A percentile compares a stretch with the other conserved stretches of the same genome.
Conservation (phyloP, 495 filamentous ascomycete genomes). For the Penicillium paradoxum region DNA sequence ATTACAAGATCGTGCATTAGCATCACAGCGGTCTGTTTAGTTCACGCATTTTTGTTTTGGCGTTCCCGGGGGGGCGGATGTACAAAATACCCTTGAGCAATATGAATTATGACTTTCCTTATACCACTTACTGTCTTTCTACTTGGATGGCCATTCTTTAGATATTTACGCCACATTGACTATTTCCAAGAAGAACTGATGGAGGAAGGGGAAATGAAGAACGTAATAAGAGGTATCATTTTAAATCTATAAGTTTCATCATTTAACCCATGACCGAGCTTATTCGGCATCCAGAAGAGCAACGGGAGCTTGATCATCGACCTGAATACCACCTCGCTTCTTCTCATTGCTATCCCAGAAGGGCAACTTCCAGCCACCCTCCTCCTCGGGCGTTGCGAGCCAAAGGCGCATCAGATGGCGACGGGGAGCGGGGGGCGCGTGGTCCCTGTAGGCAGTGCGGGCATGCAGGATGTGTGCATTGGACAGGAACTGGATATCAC, state of each 20-base stretch:
- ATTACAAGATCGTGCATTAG: slow-evolving; percentile 53
- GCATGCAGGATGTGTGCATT: slow-evolving; percentile 69
- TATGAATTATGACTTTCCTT: background rate
- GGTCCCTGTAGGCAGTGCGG: slow-evolving; percentile 62
- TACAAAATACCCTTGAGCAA: slow-evolving; percentile 1
- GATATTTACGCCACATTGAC: background rate
- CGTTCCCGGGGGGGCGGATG: background rate
- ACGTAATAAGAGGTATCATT: slow-evolving; percentile 17
- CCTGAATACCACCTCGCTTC: slow-evolving; percentile 84
- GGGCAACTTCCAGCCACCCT: slow-evolving; percentile 82
- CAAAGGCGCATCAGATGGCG: slow-evolving; percentile 82
- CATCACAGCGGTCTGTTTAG: background rate
- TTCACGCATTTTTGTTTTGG: background rate
- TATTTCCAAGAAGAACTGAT: background rate
- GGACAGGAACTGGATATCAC: slow-evolving; percentile 73
- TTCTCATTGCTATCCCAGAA: slow-evolving; percentile 75
- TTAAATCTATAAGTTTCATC: slow-evolving; percentile 9
- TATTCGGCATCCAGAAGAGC: slow-evolving; percentile 71
- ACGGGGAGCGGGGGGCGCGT: slow-evolving; percentile 56
- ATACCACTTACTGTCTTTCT: background rate
- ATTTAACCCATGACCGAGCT: background rate
- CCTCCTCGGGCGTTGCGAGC: slow-evolving; percentile 72
- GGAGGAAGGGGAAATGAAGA: background rate
- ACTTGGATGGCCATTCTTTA: background rate
- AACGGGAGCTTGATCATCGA: slow-evolving; percentile 66